Evolutionary conservation across 345 rosid species (phyloP), one percentile per base, ranked within the genome.

Genomic region (Populus ilicifolia): DNA sequence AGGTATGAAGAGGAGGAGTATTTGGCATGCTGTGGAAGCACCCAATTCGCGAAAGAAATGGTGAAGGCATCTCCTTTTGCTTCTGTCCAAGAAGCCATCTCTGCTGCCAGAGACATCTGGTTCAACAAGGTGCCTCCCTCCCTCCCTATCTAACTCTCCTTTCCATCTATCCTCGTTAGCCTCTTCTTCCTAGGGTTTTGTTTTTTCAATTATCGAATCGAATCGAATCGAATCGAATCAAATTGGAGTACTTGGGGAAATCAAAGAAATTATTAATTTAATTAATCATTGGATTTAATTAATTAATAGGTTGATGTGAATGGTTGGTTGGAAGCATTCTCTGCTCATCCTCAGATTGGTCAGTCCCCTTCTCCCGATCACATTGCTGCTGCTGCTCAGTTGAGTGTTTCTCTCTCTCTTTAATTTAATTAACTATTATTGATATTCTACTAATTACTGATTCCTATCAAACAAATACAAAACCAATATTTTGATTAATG

Each of bases 331-430:
- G 88, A 93, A 84, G 98, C 97, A 5, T 96, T 96, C 84, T 79
- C 93, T 23, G 91, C 94, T 75, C 98, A 96, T 82, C 99, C 97
- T 82, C 91, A 81, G 90, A 96, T 96, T 67, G 99, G 96, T 7
- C 84, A 78, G 30, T 75, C 91, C 72, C 82, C 94, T 10, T 72
- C 89, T 39, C 80, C 90, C 5, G 69, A 70, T 13, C 78, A 70
- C 52, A 63, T 69, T 17, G 59, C 78, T 17, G 69, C 87, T 77
- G 75, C 86, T 80, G 88, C 91, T 83, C 87, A 84, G 92, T 89
- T 86, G 30, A 70, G 84, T 76, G 16, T 72, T 33, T 43, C 2
- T 43, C 1, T 27, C 29, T 27, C 36, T 33, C 36, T 5, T 33
- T 10, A 43, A 43, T 10, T 43, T 10, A 43, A 43, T 43, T 10